phyloP scores from a whole-genome alignment of 192 early-diverging fungal species.

The Endogone sp. region DNA sequence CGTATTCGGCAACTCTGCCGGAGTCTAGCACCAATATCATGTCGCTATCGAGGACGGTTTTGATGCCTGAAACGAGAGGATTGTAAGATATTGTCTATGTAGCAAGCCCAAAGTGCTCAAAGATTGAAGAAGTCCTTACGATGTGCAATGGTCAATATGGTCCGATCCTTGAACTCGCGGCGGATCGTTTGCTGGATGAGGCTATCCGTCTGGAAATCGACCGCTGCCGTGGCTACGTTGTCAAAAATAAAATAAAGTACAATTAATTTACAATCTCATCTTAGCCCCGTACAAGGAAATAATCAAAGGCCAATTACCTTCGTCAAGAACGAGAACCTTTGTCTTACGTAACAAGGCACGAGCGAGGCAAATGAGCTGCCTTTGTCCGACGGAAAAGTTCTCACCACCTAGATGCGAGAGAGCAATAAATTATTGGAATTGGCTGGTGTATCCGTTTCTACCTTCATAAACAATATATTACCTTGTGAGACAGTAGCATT shows the following conservation, averaged over 20 bases:
- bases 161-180: constrained; percentile 43
- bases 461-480: background rate
- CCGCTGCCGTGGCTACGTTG: constrained; percentile 43
- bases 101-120: background rate
- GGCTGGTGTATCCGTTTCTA: constrained; percentile 1
- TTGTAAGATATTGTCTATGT: background rate
- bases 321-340: constrained; percentile 65
- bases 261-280: background rate
- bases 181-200: constrained; percentile 50
- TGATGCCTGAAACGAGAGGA: constrained; percentile 11
- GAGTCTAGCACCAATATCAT: constrained; percentile 46
- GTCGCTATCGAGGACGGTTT: constrained; percentile 53
- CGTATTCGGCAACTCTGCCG: constrained; percentile 44
- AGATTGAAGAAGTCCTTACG: constrained; percentile 26
- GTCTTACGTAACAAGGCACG: constrained; percentile 49
- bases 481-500: constrained; percentile 27
- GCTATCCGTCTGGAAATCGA: constrained; percentile 45
- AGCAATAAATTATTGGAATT: no score
- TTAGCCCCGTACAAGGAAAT: background rate
- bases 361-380: constrained; percentile 57
- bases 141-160: constrained; percentile 65
- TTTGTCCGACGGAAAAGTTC: constrained; percentile 55
- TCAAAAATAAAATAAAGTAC: constrained; percentile 5
- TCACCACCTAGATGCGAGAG: constrained; percentile 49
- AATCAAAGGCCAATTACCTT: background rate